Percentiles rank a stretch among this genome's conserved stretches.
These are phyloP conservation scores for Diaporthe vaccinii DNA, from an alignment of 2,329 filamentous ascomycete species.

Conservation along the genomic window DNA sequence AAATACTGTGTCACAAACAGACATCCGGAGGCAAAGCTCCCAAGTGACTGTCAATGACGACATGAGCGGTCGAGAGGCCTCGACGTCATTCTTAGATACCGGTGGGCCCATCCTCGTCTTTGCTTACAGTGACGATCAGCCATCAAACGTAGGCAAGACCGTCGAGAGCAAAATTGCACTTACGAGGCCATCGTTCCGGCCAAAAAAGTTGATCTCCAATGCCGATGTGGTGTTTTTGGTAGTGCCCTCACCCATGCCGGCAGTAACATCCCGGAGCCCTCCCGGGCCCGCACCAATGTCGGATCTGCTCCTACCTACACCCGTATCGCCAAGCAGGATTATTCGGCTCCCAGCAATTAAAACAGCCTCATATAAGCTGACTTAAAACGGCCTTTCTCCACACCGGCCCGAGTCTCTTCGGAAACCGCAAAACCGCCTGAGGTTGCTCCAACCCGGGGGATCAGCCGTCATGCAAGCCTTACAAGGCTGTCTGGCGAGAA, in stretches of 20 bases:
- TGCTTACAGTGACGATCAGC: constrained; percentile 26
- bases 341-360: not conserved
- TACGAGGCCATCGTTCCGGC: not conserved
- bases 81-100: constrained; percentile 38
- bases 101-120: constrained; percentile 28
- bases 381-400: not conserved
- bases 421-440: not conserved
- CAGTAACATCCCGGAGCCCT: not conserved
- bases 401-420: constrained; percentile 9
- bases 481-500: not conserved
- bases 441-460: not conserved
- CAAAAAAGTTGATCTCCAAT: not conserved
- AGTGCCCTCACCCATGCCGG: not conserved
- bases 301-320: not conserved
- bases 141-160: not conserved
- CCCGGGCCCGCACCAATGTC: constrained; percentile 13
- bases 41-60: constrained; percentile 38
- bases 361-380: not conserved
- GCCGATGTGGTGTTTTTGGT: not conserved
- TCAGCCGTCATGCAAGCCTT: not conserved
- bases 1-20: not conserved
- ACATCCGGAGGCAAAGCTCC: constrained; percentile 26
- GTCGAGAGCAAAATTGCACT: not conserved
- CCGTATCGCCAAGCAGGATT: not conserved
- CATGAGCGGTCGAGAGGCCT: constrained; percentile 25